Conservation (phyloP, 306 rosid genomes). For the Gillenia trifoliata region DNA sequence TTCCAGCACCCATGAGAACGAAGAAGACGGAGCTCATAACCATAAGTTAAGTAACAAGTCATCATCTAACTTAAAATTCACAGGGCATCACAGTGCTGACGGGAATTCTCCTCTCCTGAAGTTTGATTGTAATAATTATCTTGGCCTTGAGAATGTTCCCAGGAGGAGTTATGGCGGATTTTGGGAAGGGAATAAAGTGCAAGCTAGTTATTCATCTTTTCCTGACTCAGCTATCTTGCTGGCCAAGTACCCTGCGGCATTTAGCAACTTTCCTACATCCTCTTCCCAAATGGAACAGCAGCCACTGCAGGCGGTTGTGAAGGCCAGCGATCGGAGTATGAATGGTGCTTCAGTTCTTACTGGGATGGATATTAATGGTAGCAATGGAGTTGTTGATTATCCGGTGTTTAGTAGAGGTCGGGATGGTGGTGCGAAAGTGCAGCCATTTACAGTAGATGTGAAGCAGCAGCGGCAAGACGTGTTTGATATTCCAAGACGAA, state of each 20-base stretch:
- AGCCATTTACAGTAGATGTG: slow-evolving; percentile 65
- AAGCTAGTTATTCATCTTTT: slow-evolving; percentile 49
- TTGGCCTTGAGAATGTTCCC: slow-evolving; percentile 62
- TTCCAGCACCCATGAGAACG: slow-evolving; percentile 38
- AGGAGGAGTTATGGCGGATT: slow-evolving; percentile 43
- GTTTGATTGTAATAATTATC: slow-evolving; percentile 40
- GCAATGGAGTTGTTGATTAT: slow-evolving; percentile 64
- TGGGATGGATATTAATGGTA: slow-evolving; percentile 42
- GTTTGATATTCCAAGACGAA: slow-evolving; percentile 61
- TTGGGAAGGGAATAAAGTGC: slow-evolving; percentile 78
- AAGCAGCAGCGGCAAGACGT: slow-evolving; percentile 45
- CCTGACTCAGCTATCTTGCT: slow-evolving; percentile 76
- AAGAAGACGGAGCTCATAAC: slow-evolving; percentile 37
- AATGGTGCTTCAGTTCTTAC: slow-evolving; percentile 49
- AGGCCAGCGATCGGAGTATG: slow-evolving; percentile 41
- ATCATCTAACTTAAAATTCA: slow-evolving; percentile 40
- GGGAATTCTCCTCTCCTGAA: slow-evolving; percentile 48
- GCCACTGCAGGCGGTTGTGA: slow-evolving; percentile 46
- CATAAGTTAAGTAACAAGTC: slow-evolving; percentile 44
- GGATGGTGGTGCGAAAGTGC: slow-evolving; percentile 55
- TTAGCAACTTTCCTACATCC: slow-evolving; percentile 47
- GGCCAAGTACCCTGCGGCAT: slow-evolving; percentile 88
- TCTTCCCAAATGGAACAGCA: slow-evolving; percentile 53
- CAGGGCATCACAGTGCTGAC: slow-evolving; percentile 44
- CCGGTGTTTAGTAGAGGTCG: slow-evolving; percentile 47